Base-by-base conservation (phyloP, 1,284 basidiomycete genomes). In the Apiotrichum akiyoshidainum region DNA sequence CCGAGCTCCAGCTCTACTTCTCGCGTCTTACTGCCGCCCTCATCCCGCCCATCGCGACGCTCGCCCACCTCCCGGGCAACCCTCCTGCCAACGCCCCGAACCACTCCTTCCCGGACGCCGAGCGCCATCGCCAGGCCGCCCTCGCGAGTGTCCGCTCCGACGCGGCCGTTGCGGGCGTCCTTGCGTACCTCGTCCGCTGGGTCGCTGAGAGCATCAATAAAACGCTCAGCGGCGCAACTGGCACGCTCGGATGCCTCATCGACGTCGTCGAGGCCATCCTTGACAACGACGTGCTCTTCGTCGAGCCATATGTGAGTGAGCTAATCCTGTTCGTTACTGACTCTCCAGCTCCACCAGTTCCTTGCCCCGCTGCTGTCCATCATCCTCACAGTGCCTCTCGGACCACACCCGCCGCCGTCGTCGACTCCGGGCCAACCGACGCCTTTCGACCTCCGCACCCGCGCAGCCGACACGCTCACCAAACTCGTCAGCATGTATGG, bases 131-230 rank as follows among this genome's bases (percentile, higher is more conserved):
- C 3, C 85, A 86, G 0, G 95, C 95, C 2, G 95, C 94, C 5
- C 81, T 99, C 46, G 90, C 91, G 5, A 94, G 90, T 71, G 79
- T 99, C 63, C 82, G 90, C 55, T 85, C 85, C 61, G 95, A 99
- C 69, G 91, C 94, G 3, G 95, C 95, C 17, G 77, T 99, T 54
- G 91, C 94, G 64, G 90, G 92, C 10, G 83, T 99, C n/a, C 80
- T 99, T 19, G 92, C 94, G 0, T 99, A 99, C 74, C 82, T 99
- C 34, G 90, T 97, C 47, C 87, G 92, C 52, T 99, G 95, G 92
- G 85, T 95, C 1, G 90, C 87, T 9, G 92, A 97, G 72, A 91
- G 87, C 39, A 88, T 91, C 11, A 85, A 88, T n/a, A 82, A 71
- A 63, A 76, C 67, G 34, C 61, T 71, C 46, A 69, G 63, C 68